Conservation (phyloP, 2,329 filamentous ascomycete species). For the Hymenoscyphus repandus region DNA sequence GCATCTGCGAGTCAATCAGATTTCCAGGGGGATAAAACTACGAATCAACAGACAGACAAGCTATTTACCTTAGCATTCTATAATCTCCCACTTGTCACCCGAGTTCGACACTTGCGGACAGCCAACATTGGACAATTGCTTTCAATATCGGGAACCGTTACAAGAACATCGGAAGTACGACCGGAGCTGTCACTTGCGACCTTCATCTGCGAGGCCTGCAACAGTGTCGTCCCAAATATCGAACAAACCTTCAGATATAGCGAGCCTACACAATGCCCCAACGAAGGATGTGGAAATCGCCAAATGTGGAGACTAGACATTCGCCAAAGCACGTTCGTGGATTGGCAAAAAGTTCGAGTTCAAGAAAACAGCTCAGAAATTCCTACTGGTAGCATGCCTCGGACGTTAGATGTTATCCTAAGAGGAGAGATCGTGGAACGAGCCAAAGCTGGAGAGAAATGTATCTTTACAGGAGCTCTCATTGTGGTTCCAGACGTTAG, state of each 20-base stretch:
- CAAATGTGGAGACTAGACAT: constrained; percentile 96
- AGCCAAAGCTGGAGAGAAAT: constrained; percentile 96
- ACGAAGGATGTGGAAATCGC: constrained; percentile 79
- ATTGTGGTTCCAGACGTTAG: constrained; percentile 97
- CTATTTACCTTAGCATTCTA: constrained; percentile 77
- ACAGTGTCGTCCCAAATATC: constrained; percentile 78
- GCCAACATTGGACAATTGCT: constrained; percentile 87
- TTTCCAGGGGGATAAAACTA: constrained; percentile 63
- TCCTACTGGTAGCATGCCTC: constrained; percentile 95
- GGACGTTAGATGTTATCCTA: constrained; percentile 95
- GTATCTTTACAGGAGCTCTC: constrained; percentile 91
- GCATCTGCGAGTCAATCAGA: constrained; percentile 61
- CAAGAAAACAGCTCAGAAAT: constrained; percentile 99
- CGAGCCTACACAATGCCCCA: constrained; percentile 93
- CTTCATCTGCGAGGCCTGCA: constrained; percentile 86
- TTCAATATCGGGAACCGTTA: constrained; percentile 95
- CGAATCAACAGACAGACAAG: constrained; percentile 94
- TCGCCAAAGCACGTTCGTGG: constrained; percentile 92
- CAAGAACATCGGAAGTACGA: constrained; percentile 91
- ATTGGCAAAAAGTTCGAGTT: constrained; percentile 98
- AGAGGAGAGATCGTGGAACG: constrained; percentile 96
- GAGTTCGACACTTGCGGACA: constrained; percentile 57
- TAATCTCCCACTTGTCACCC: constrained; percentile 52
- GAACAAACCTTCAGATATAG: constrained; percentile 98
- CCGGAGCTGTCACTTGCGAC: constrained; percentile 90